Evolutionary conservation across 2,329 filamentous ascomycete genomes (phyloP), one percentile per base, ranked within the genome.

Genomic region (Aschersonia sp.): DNA sequence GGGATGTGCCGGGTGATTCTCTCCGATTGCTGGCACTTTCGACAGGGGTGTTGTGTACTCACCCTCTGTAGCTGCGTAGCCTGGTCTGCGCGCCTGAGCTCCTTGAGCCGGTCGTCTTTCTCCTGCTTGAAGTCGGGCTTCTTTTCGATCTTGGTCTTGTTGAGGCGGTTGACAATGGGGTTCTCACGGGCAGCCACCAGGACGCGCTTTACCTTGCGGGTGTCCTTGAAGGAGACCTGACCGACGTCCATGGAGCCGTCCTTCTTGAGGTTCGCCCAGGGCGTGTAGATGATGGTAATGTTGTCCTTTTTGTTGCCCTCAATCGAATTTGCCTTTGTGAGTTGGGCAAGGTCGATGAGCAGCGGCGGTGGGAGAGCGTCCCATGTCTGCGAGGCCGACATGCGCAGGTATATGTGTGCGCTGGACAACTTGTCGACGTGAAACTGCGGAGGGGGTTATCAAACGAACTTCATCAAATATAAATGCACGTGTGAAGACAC

Each of bases 271-370:
- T 98, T 98, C 43, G 86, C 84, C 88, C 92, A 97, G 6, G 92
- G 92, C 5, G 92, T 98, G 69, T 98, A 98, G 59, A 98, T 94
- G 59, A 98, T 66, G 12, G 88, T 94, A 58, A 98, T 73, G 66
- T 97, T 97, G 65, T 97, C 90, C 66, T 95, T 97, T 68, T 98
- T 98, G 72, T 98, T 98, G 53, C 92, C 92, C 71, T 98, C 92
- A 57, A 98, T 98, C 49, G 88, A 95, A 68, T 98, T 98, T 52
- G 92, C 92, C 68, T 98, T 98, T 49, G 92, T 98, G 57, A 98
- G 73, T 66, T 98, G 92, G n/a, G 86, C 92, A 58, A 92, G 87
- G 66, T 98, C 92, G 54, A 74, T 77, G 50, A 98, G 62, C 31
- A 98, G 73, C 4, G 78, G 77, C 51, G 79, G 61, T 0, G 86